Evolutionary conservation across 73 alveolate genomes (phyloP), one percentile per base, ranked within the genome.

Genomic region (Stentor coeruleus): DNA sequence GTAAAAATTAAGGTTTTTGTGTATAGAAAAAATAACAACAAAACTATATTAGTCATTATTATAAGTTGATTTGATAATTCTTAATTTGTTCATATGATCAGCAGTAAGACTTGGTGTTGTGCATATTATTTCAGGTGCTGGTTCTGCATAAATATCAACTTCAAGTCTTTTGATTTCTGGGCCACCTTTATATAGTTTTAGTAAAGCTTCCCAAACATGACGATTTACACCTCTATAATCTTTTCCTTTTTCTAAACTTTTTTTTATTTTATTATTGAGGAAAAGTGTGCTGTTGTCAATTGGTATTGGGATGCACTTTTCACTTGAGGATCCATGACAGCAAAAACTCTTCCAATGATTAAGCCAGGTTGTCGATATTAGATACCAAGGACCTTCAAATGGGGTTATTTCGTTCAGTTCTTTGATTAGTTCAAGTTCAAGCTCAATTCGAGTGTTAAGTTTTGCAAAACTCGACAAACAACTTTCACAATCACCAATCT

Each of bases 161-260:
- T 3, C 3, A 74, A 35, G 66, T 59, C 85, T 77, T 35, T 33
- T 26, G 40, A 77, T 33, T 3, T 42, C 80, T 15, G 85, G 85
- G 26, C 85, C 85, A 40, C 85, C 85, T 77, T 76, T 76, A 30
- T 77, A 77, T 3, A 77, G 35, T n/a, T 39, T 28, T 15, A 77
- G 6, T 14, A 77, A 77, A 2, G 85, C 85, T 35, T 77, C 81
- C 85, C 85, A 77, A 1, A 77, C 85, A 26, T 41, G 74, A 31
- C 74, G 35, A 30, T 77, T 77, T 28, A 77, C 85, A 1, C 77
- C 85, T 39, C 85, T 38, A 42, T 77, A 77, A 3, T 77, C 73
- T 58, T 38, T 58, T 11, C 0, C 2, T 39, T 77, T 77, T 58
- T 77, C 85, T 11, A 77, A 40, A 0, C 38, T 33, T 35, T 38